These are phyloP conservation scores for Mayamaea pseudoterrestris DNA, from an alignment of 108 stramenopile species.

Conservation along the genomic window DNA sequence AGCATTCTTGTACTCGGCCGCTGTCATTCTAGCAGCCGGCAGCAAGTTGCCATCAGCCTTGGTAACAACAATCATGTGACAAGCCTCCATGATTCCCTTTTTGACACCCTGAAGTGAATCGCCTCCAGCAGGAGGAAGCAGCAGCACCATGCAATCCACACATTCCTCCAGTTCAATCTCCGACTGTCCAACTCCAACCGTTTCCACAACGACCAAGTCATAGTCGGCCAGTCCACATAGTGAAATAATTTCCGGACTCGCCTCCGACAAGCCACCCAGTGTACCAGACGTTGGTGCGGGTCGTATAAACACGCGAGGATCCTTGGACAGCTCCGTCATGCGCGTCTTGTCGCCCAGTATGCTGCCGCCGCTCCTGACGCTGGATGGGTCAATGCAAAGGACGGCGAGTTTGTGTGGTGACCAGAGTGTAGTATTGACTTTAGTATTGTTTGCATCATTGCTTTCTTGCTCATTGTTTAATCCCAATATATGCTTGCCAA, in stretches of 20 bases:
- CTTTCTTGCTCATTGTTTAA: not conserved
- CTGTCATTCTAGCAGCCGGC: conserved; percentile 96
- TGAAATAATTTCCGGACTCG: conserved; percentile 87
- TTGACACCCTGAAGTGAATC: conserved; percentile 81
- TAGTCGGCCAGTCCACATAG: conserved; percentile 85
- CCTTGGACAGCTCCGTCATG: conserved; percentile 80
- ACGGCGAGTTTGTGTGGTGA: conserved; percentile 53
- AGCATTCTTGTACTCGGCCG: conserved; percentile 81
- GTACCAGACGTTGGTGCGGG: conserved; percentile 85
- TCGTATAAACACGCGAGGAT: conserved; percentile 81
- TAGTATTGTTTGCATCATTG: not conserved
- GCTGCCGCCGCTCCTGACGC: conserved; percentile 82
- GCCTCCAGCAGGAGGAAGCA: conserved; percentile 92
- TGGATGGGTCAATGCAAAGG: conserved; percentile 88
- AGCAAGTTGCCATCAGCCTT: conserved; percentile 86
- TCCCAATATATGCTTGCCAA: conserved; percentile 50
- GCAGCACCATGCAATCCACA: conserved; percentile 84
- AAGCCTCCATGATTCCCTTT: conserved; percentile 96
- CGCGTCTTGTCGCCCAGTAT: conserved; percentile 97
- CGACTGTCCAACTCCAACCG: conserved; percentile 93
- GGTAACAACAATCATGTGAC: conserved; percentile 89
- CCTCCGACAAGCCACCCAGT: conserved; percentile 82
- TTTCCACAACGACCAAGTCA: conserved; percentile 89
- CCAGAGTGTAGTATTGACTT: conserved; percentile 3
- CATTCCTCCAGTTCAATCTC: conserved; percentile 84